A percentile compares a stretch with the other conserved stretches of the same genome.
Conservation (phyloP, 345 rosid genomes). For the Anacardium occidentale region DNA sequence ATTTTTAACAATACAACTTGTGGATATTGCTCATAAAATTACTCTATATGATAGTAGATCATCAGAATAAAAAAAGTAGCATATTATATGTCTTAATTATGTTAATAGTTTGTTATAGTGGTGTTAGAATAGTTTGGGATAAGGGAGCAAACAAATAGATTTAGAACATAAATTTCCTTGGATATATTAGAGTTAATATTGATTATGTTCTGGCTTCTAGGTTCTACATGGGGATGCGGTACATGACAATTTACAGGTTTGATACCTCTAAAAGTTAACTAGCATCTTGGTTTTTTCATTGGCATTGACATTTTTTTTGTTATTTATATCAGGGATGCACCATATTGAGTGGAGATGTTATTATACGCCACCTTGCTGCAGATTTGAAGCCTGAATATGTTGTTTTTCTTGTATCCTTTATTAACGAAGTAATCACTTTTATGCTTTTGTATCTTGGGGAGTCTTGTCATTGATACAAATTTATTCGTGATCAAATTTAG, state of each 20-base stretch:
- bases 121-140: neutral
- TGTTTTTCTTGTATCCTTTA: conserved; percentile 88
- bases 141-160: neutral
- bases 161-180: neutral
- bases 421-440: neutral
- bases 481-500: neutral
- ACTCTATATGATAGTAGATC: neutral
- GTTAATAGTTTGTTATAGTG: neutral
- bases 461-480: neutral
- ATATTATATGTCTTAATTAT: neutral
- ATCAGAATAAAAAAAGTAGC: too few species aligned
- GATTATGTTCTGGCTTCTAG: conserved; percentile 36
- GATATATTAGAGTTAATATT: conserved; percentile 2
- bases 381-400: conserved; percentile 75
- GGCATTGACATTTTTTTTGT: conserved; percentile 12
- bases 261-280: conserved; percentile 11
- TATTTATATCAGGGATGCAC: conserved; percentile 71
- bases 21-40: neutral
- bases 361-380: conserved; percentile 81
- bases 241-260: conserved; percentile 65
- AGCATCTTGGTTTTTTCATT: neutral
- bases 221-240: conserved; percentile 98
- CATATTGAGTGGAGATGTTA: conserved; percentile 91
- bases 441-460: conserved; percentile 2
- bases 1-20: neutral